Evolutionary conservation across 257 asterid genomes (phyloP).

Genomic region (Linderniella brevidens): DNA sequence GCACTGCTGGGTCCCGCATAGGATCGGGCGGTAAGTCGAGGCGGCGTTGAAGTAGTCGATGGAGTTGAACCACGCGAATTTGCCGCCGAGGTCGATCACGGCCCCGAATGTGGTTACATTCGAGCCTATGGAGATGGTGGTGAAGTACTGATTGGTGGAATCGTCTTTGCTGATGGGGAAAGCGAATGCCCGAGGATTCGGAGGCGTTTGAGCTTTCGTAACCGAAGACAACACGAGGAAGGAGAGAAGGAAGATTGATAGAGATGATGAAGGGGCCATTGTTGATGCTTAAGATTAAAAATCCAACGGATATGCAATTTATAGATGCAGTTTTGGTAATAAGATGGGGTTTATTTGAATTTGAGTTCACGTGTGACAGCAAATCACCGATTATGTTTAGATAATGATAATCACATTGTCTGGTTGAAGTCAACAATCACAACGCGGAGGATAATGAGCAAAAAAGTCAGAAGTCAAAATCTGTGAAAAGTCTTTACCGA

Average conservation of each 20-base stretch:
- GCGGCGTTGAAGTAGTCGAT: slow-evolving; percentile 24
- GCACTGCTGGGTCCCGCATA: slow-evolving; percentile 22
- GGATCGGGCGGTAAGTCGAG: slow-evolving; percentile 23
- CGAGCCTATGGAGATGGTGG: slow-evolving; percentile 22
- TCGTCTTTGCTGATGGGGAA: slow-evolving; percentile 29
- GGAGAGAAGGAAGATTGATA: slow-evolving; percentile 9
- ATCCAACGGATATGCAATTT: too few species aligned
- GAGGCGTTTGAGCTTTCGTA: slow-evolving; percentile 17
- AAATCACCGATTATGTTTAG: background rate
- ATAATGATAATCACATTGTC: background rate
- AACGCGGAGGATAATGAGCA: background rate
- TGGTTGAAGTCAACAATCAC: too few species aligned
- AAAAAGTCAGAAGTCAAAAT: too few species aligned
- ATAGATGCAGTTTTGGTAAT: too few species aligned
- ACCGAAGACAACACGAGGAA: background rate
- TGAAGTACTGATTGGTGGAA: slow-evolving; percentile 28
- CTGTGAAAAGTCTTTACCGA: too few species aligned
- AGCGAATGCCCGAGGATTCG: slow-evolving; percentile 23
- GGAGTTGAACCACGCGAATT: slow-evolving; percentile 29
- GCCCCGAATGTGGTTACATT: slow-evolving; percentile 18
- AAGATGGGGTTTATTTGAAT: too few species aligned
- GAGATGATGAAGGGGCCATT: slow-evolving; percentile 15
- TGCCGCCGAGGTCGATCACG: slow-evolving; percentile 31
- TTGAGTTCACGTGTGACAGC: too few species aligned
- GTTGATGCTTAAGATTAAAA: background rate